Evolutionary conservation across 2,329 filamentous ascomycete genomes (phyloP), one percentile per base, ranked within the genome.

Genomic region (Colletotrichum sp.): DNA sequence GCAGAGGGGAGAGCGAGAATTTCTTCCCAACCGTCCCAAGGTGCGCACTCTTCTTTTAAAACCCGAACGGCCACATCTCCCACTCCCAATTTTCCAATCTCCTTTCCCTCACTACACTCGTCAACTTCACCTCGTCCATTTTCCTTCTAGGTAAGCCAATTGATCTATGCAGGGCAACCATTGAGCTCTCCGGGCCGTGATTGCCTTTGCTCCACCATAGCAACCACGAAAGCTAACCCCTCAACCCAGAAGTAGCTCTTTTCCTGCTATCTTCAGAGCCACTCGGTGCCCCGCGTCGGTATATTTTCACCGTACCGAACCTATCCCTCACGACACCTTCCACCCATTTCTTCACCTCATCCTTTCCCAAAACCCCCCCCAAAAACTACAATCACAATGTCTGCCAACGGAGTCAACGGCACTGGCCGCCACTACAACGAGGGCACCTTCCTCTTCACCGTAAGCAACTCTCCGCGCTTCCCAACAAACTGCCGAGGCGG

Each of bases 361-460:
- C 30, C 39, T 26, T 32, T 13, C 2, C 71, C 73, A 78, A 68
- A 70, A 77, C 66, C 66, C 59, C 72, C 66, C 59, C 72, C 78
- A 72, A 43, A 43, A n/a, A 75, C 77, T 80, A 80, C 78, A 77
- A 68, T 86, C 89, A 92, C 84, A 88, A 94, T 94, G 92, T 86
- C 88, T 85, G 82, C 87, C 85, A 91, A 90, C 86, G 86, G 87
- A 81, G 77, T 81, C 80, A 83, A 86, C 83, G 86, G 84, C 82
- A 80, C 81, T 78, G 77, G 80, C 71, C 85, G 84, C 84, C 88
- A 89, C 85, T 87, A 90, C 85, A 91, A 92, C 80, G 85, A 90
- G 84, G 93, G 93, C 79, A 94, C 92, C 81, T 96, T 96, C 90
- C 92, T 96, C 80, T 96, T 96, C 92, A 97, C 95, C 83, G 92